Base-by-base conservation (phyloP, 441 rosid genomes). In the Bocquillonia castaneifolia region DNA sequence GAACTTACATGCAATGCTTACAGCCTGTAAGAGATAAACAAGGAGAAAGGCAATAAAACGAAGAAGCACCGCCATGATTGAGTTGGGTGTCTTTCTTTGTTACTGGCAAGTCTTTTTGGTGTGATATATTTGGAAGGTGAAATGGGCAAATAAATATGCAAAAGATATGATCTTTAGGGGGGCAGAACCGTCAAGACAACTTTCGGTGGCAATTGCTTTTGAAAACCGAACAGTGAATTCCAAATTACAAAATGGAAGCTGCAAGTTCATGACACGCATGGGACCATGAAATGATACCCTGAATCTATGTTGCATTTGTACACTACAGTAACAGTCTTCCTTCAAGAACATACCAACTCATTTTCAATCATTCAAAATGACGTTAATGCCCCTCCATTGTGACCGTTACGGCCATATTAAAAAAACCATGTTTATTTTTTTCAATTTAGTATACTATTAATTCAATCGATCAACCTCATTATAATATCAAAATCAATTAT, bases 1-100 rank as follows among this genome's bases (percentile, higher is more conserved):
- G 23, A 70, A 64, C 86, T 79, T 72, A 82, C 88, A 66, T 23
- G 80, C 81, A 12, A 59, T 58, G 51, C 69, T 71, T 32, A 58
- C 45, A 47, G 63, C 22, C 20, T 50, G 64, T n/a, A 63, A 61
- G 73, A 74, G 52, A 58, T 56, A 37, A 28, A 84, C 76, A 23
- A 80, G 69, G 10, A 81, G 54, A 29, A 77, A 68, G 62, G 36
- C 26, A 55, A 58, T 14, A 32, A 5, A 29, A 61, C 8, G 28
- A 70, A 72, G 56, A 70, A 72, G 56, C 53, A 74, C 70, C 31
- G 75, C 77, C 88, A 84, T 84, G 48, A 45, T 48, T 67, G 50
- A 64, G 39, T 52, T n/a, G 32, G 59, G 40, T 55, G 13, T 12
- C 59, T 70, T 58, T 32, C 57, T 56, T 58, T n/a, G n/a, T 63